phyloP scores from a whole-genome alignment of 805 yeast genomes.

The Cyberlindnera mississippiensis region DNA sequence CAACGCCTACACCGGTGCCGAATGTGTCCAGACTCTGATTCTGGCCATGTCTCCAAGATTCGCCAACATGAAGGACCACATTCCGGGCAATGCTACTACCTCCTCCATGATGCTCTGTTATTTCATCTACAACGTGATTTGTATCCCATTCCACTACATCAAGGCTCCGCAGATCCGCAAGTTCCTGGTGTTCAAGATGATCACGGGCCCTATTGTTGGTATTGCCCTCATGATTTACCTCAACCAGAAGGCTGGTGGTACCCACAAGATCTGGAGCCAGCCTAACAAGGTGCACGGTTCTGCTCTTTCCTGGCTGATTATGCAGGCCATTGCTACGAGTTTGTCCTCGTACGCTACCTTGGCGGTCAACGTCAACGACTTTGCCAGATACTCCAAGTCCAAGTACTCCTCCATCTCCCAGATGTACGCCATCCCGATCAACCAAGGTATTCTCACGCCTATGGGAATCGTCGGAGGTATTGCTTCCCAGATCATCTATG shows the following conservation, averaged over 20 bases:
- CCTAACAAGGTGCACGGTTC: conserved; percentile 8
- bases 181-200: conserved; percentile 15
- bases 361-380: conserved; percentile 17
- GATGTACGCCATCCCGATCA: conserved; percentile 15
- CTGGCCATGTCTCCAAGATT: conserved; percentile 18
- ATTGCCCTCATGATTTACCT: conserved; percentile 15
- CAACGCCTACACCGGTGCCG: conserved; percentile 19
- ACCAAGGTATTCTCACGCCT: conserved; percentile 14
- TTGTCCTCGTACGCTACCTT: conserved; percentile 13
- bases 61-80: conserved; percentile 12
- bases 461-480: conserved; percentile 18
- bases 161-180: conserved; percentile 11
- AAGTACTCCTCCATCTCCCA: conserved; percentile 13
- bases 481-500: conserved; percentile 17
- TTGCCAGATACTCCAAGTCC: conserved; percentile 14
- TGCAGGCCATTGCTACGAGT: conserved; percentile 9
- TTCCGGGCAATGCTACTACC: conserved; percentile 9
- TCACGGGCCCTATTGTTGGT: conserved; percentile 15
- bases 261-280: conserved; percentile 9
- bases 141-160: conserved; percentile 18
- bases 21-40: conserved; percentile 15
- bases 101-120: conserved; percentile 15
- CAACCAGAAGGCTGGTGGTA: conserved; percentile 17
- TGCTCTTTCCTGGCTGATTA: conserved; percentile 6
- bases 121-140: conserved; percentile 14